phyloP scores from a whole-genome alignment of 352 stramenopile genomes.

The Phytophthora boehmeriae region DNA sequence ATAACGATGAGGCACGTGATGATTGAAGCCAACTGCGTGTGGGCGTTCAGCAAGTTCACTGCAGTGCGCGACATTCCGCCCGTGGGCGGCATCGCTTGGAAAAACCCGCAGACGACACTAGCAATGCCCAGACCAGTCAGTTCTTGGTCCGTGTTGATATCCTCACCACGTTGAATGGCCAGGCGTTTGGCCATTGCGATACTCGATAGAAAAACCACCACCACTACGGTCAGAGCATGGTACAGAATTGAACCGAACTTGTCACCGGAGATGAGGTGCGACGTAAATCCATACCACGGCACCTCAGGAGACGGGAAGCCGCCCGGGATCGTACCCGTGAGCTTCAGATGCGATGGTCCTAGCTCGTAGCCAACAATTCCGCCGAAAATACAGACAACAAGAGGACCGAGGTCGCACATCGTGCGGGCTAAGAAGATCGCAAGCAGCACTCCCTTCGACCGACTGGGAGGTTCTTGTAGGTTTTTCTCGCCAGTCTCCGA shows the following conservation, averaged over 20 bases:
- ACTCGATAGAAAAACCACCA: constrained; percentile 86
- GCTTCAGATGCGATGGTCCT: constrained; percentile 52
- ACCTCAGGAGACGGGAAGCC: constrained; percentile 49
- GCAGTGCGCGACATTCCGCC: constrained; percentile 82
- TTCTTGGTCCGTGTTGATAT: constrained; percentile 72
- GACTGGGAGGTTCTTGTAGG: not conserved
- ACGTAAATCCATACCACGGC: constrained; percentile 50
- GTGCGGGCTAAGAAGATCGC: constrained; percentile 33
- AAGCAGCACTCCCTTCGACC: constrained; percentile 9
- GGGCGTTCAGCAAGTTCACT: constrained; percentile 83
- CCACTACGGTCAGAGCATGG: constrained; percentile 55
- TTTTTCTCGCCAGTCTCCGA: not conserved
- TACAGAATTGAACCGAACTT: constrained; percentile 46
- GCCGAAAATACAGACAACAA: constrained; percentile 65
- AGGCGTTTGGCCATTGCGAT: constrained; percentile 86
- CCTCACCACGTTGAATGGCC: constrained; percentile 59
- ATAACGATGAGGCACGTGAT: constrained; percentile 78
- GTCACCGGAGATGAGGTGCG: constrained; percentile 35
- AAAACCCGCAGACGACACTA: constrained; percentile 80
- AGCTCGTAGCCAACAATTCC: constrained; percentile 47
- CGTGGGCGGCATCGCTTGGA: constrained; percentile 82
- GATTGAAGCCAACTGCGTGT: constrained; percentile 77
- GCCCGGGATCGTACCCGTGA: constrained; percentile 65
- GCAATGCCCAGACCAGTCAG: constrained; percentile 80
- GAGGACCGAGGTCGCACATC: constrained; percentile 51